These are phyloP conservation scores for Lenzites betulinus DNA, from an alignment of 768 basidiomycete species.

Conservation along the genomic window DNA sequence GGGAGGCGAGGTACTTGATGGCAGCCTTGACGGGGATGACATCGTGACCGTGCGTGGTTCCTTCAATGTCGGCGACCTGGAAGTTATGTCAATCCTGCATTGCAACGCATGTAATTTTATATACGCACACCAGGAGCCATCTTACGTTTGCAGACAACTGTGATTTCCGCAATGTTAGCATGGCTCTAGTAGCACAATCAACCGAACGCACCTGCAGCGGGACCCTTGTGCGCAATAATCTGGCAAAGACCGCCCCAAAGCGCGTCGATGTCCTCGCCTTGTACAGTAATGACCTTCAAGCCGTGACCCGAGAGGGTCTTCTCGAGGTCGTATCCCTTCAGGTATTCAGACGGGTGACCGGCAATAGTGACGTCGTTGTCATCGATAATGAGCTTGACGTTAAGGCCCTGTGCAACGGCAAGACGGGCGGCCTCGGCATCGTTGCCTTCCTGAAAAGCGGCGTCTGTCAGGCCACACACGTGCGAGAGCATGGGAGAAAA, in stretches of 20 bases:
- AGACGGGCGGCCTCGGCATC: slow-evolving; percentile 89
- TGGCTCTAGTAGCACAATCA: neutral
- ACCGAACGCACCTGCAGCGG: slow-evolving; percentile 62
- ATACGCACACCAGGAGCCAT: slow-evolving; percentile 42
- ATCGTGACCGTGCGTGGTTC: slow-evolving; percentile 79
- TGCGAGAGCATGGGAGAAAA: neutral
- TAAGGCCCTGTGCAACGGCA: slow-evolving; percentile 80
- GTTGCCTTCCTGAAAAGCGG: slow-evolving; percentile 61
- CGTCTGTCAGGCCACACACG: neutral
- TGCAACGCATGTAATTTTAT: slow-evolving; percentile 11
- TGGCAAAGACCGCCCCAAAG: slow-evolving; percentile 69
- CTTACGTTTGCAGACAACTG: slow-evolving; percentile 66
- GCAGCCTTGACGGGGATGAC: slow-evolving; percentile 84
- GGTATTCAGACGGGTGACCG: slow-evolving; percentile 87
- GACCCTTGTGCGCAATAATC: slow-evolving; percentile 64
- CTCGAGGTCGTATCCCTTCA: slow-evolving; percentile 71
- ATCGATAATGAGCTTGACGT: slow-evolving; percentile 86
- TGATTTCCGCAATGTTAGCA: neutral
- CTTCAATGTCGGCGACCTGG: slow-evolving; percentile 68
- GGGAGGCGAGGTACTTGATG: slow-evolving; percentile 66
- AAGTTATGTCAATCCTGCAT: slow-evolving; percentile 55
- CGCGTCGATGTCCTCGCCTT: slow-evolving; percentile 80
- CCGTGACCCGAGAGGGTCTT: slow-evolving; percentile 83
- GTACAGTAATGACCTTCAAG: slow-evolving; percentile 67
- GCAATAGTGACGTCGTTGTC: slow-evolving; percentile 93